These are phyloP conservation scores for Coemansia sp. DNA, from an alignment of 192 early-diverging fungal species.

Conservation along the genomic window DNA sequence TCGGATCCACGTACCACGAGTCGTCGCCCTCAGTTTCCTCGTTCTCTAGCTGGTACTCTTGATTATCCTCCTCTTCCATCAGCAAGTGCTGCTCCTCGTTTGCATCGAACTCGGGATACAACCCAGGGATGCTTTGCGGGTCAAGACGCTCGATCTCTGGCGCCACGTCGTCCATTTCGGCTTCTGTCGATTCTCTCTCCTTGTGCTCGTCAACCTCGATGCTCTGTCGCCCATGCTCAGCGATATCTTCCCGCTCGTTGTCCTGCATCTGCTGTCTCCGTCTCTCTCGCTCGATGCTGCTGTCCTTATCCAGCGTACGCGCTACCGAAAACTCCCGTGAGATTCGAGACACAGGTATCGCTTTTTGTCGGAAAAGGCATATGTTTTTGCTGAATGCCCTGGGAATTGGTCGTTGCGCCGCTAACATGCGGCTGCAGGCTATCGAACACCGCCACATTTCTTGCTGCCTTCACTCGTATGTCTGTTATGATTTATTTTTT, in stretches of 20 bases:
- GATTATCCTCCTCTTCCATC: conserved; percentile 9
- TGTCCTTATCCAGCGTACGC: neutral
- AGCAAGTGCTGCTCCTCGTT: conserved; percentile 3
- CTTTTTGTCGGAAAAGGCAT: neutral
- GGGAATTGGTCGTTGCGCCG: neutral
- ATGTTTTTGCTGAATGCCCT: neutral
- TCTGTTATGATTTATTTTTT: neutral
- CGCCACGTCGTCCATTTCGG: conserved; percentile 12
- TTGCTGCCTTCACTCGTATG: neutral
- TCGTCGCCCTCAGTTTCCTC: conserved; percentile 26
- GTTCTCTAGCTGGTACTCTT: conserved; percentile 1
- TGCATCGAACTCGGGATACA: conserved; percentile 39
- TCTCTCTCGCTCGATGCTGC: conserved; percentile 22
- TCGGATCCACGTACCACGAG: conserved; percentile 49
- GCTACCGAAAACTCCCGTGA: neutral
- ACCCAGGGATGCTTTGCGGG: conserved; percentile 33
- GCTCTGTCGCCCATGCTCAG: conserved; percentile 22
- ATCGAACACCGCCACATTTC: conserved; percentile 1
- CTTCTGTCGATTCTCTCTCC: neutral
- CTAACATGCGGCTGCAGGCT: neutral
- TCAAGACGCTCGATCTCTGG: conserved; percentile 45
- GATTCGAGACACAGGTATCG: neutral
- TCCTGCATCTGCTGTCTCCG: conserved; percentile 43
- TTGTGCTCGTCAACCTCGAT: neutral
- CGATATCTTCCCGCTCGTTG: conserved; percentile 32